Conservation (phyloP, 768 basidiomycete genomes). For the Dentipellis sp. region DNA sequence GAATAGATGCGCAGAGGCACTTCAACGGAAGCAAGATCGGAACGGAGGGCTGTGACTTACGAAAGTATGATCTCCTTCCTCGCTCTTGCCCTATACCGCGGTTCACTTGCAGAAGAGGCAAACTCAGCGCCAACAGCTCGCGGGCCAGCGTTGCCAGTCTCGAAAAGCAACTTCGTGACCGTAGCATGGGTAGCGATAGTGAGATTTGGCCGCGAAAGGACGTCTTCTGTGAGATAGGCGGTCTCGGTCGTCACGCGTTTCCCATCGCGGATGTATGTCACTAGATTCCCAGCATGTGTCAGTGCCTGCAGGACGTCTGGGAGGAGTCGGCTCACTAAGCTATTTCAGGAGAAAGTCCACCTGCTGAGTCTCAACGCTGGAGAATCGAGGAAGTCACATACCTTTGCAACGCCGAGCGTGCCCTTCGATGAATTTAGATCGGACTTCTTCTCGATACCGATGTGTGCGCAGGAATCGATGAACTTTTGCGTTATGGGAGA, state of each 20-base stretch:
- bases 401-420: conserved; percentile 53
- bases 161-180: conserved; percentile 50
- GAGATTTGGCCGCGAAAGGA: conserved; percentile 56
- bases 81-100: conserved; percentile 36
- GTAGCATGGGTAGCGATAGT: conserved; percentile 47
- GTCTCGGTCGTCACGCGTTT: conserved; percentile 54
- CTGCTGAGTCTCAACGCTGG: background rate
- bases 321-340: conserved; percentile 19
- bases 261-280: conserved; percentile 55
- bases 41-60: conserved; percentile 27
- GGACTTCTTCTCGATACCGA: conserved; percentile 40
- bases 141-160: conserved; percentile 21
- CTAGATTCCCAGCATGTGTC: conserved; percentile 24
- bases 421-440: conserved; percentile 53
- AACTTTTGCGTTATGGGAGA: conserved; percentile 41
- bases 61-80: conserved; percentile 53
- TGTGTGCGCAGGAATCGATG: conserved; percentile 39
- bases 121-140: conserved; percentile 60
- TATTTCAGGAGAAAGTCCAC: conserved; percentile 4
- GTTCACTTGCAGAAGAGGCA: conserved; percentile 24
- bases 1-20: background rate
- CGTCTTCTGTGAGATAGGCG: conserved; percentile 58
- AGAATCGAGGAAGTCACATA: conserved; percentile 19
- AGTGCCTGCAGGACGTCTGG: background rate
- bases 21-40: background rate